Conservation (phyloP, 1,284 basidiomycete species). For the Polyporus tsugae region DNA sequence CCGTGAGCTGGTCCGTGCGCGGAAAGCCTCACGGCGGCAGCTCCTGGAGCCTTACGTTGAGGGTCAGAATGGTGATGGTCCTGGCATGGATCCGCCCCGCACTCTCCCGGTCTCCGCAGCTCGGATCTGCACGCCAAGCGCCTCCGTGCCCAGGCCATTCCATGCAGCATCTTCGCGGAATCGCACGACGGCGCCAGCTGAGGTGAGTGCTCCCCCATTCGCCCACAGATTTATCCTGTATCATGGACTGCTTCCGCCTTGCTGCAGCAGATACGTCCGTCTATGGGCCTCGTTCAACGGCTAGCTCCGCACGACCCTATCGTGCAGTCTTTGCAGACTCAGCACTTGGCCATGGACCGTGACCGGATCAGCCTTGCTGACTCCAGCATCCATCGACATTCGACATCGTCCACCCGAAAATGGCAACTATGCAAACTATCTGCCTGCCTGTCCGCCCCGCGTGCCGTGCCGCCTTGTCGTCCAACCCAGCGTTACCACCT, state of each 20-base stretch:
- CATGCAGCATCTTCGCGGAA: not conserved
- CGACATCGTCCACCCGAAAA: not conserved
- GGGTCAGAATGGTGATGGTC: constrained; percentile 25
- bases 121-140: constrained; percentile 17
- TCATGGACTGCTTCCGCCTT: not conserved
- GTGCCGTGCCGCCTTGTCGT: not conserved
- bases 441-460: not conserved
- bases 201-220: constrained; percentile 6
- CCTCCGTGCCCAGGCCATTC: constrained; percentile 13
- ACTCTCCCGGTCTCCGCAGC: constrained; percentile 16
- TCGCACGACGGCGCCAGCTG: constrained; percentile 4
- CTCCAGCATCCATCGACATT: constrained; percentile 1
- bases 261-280: not conserved
- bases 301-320: too few relatives aligned
- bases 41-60: constrained; percentile 24
- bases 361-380: not conserved
- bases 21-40: constrained; percentile 11
- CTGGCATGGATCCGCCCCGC: constrained; percentile 22
- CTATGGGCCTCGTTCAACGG: not conserved
- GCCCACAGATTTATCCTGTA: constrained; percentile 3
- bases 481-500: not conserved
- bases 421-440: not conserved
- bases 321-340: too few relatives aligned
- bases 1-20: constrained; percentile 31
- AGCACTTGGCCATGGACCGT: too few relatives aligned